These are phyloP conservation scores for Suillus spraguei DNA, from an alignment of 768 basidiomycete species.

Conservation along the genomic window DNA sequence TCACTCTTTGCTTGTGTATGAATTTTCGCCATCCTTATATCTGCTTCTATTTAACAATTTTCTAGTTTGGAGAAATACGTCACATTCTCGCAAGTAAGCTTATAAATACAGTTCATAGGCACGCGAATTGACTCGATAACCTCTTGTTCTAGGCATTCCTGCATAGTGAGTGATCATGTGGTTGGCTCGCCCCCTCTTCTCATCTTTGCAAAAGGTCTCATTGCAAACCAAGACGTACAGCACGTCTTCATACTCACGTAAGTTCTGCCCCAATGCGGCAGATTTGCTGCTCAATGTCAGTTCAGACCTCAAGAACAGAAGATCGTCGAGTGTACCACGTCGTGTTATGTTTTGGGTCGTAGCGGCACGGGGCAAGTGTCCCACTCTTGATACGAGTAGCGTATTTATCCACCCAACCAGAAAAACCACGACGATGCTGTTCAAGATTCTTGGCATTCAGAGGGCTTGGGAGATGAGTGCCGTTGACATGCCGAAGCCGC, in stretches of 20 bases:
- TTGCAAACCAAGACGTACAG: constrained; percentile 26
- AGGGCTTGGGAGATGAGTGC: constrained; percentile 47
- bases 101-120: background rate
- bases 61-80: constrained; percentile 36
- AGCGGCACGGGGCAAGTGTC: constrained; percentile 69
- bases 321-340: constrained; percentile 60
- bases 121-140: background rate
- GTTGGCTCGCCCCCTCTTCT: background rate
- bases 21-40: constrained; percentile 13
- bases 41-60: constrained; percentile 42
- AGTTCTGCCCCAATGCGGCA: constrained; percentile 5
- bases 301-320: constrained; percentile 48
- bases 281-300: constrained; percentile 18
- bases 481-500: constrained; percentile 44
- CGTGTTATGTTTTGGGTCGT: constrained; percentile 68
- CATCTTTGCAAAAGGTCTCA: constrained; percentile 21
- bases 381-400: background rate
- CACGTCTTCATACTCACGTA: constrained; percentile 31
- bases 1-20: constrained; percentile 62
- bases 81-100: constrained; percentile 30
- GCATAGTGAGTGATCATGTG: constrained; percentile 17
- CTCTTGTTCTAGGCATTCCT: constrained; percentile 22
- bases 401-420: constrained; percentile 33
- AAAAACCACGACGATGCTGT: constrained; percentile 78
- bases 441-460: constrained; percentile 74